These are phyloP conservation scores for Septoria petroselini DNA, from an alignment of 2,329 filamentous ascomycete genomes.

Conservation along the genomic window DNA sequence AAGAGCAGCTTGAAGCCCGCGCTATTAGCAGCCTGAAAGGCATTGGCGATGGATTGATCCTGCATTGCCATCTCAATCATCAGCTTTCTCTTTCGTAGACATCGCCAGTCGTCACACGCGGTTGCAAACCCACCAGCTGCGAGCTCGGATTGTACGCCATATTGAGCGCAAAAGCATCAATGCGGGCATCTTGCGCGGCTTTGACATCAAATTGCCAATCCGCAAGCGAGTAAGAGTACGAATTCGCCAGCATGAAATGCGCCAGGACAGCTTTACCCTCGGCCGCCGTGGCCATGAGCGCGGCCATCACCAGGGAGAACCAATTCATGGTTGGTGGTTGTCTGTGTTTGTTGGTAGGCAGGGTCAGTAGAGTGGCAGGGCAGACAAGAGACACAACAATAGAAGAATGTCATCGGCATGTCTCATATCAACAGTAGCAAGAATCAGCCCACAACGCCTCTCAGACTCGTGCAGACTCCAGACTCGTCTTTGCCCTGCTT, in stretches of 20 bases:
- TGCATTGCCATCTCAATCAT: too few species aligned
- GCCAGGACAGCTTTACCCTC: slow-evolving; percentile 19
- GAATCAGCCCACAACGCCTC: too few species aligned
- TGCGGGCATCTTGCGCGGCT: slow-evolving; percentile 27
- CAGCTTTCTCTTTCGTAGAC: too few species aligned
- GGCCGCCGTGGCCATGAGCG: slow-evolving; percentile 12
- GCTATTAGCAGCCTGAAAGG: slow-evolving; percentile 41
- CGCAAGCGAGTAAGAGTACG: slow-evolving; percentile 10
- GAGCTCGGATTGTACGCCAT: slow-evolving; percentile 45
- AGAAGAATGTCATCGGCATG: background rate
- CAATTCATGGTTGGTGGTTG: slow-evolving; percentile 15
- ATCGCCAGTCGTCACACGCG: background rate
- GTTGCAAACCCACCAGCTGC: too few species aligned
- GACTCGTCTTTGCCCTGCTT: too few species aligned
- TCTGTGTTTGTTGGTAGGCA: too few species aligned
- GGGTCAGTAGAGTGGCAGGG: background rate
- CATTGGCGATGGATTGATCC: slow-evolving; percentile 48
- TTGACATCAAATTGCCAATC: slow-evolving; percentile 21
- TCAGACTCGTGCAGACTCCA: too few species aligned
- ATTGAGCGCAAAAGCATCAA: slow-evolving; percentile 53
- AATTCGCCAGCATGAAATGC: slow-evolving; percentile 21
- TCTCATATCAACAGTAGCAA: too few species aligned
- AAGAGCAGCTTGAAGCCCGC: slow-evolving; percentile 54
- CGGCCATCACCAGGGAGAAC: slow-evolving; percentile 12
- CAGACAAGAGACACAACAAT: background rate